Evolutionary conservation across 768 basidiomycete genomes (phyloP).

Genomic region (Pulveroboletus sp.): DNA sequence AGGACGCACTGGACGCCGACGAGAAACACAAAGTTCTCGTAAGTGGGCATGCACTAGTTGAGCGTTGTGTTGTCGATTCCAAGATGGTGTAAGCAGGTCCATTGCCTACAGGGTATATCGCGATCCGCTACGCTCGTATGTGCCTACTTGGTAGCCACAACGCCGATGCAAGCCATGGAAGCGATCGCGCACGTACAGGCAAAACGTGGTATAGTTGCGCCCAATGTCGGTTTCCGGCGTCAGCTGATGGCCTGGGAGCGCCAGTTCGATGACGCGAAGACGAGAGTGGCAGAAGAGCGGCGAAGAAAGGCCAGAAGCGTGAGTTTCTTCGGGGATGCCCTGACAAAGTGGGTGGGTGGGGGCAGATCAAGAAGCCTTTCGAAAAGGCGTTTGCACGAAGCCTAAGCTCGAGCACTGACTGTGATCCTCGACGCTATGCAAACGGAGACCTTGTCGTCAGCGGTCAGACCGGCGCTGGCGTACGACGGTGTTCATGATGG

Average conservation of each 20-base stretch:
- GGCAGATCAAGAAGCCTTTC: background rate
- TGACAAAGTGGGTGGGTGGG: constrained; percentile 19
- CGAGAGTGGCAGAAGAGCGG: constrained; percentile 13
- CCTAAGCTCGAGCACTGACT: background rate
- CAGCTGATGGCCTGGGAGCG: constrained; percentile 45
- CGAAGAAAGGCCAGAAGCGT: constrained; percentile 8
- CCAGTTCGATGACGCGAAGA: constrained; percentile 26
- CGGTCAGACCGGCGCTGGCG: background rate
- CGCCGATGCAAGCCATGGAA: constrained; percentile 46
- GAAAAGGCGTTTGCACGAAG: background rate
- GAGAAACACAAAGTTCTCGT: constrained; percentile 47
- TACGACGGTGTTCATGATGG: background rate
- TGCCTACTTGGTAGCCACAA: constrained; percentile 58
- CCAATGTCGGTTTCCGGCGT: constrained; percentile 61
- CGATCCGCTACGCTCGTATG: constrained; percentile 72
- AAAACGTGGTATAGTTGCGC: constrained; percentile 56
- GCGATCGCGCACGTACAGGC: constrained; percentile 52
- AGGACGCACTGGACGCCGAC: constrained; percentile 40
- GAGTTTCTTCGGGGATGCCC: background rate
- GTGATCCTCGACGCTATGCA: too few relatives aligned
- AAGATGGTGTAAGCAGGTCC: constrained; percentile 45
- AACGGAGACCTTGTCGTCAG: background rate
- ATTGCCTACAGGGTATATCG: constrained; percentile 73
- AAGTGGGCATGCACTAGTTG: constrained; percentile 17
- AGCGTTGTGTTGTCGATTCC: background rate